Evolutionary conservation across 805 yeast genomes (phyloP), one percentile per base, ranked within the genome.

Genomic region (Kodamaea neixiangensis): DNA sequence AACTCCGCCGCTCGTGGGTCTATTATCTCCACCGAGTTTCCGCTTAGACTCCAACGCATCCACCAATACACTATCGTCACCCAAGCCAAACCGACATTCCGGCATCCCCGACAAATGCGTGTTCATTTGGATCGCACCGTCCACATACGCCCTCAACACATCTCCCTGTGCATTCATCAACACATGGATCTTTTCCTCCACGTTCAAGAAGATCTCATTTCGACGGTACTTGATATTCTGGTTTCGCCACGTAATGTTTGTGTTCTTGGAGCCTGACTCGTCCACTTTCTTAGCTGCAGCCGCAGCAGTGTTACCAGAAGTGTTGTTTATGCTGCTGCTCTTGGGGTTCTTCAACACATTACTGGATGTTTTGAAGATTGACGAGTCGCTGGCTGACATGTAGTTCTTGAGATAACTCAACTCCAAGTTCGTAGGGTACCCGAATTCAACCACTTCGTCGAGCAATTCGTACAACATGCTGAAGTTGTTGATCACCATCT

Each of bases 41-140:
- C 48, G 31, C 15, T 29, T 5, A 13, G 35, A 31, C 6, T 25
- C 20, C 29, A 18, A 35, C 13, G 57, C 42, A 41, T 54, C 55
- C n/a, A 65, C 48, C 35, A 66, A 50, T 10, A 62, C 54, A 20
- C 67, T 63, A 41, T 69, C 71, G 42, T 87, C 91, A 54, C 84
- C 82, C 44, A 93, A 75, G 0, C 93, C 96, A 64, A 92, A 85
- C 44, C 83, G 80, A 65, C 97, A 92, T 19, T 78, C 78, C 0
- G 97, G 97, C 79, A 83, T 81, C 3, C 97, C 97, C 0, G 88
- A 78, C 10, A 92, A 68, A 40, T 83, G 89, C 0, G 93, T 74
- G 46, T 85, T 83, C 78, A 89, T 78, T 46, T 78, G 75, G 43
- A 92, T 82, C 9, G 79, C 72, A 4, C 97, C 97, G 55, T 86